Evolutionary conservation across 2,329 filamentous ascomycete genomes (phyloP).

Genomic region (Orbilia ellipsospora): DNA sequence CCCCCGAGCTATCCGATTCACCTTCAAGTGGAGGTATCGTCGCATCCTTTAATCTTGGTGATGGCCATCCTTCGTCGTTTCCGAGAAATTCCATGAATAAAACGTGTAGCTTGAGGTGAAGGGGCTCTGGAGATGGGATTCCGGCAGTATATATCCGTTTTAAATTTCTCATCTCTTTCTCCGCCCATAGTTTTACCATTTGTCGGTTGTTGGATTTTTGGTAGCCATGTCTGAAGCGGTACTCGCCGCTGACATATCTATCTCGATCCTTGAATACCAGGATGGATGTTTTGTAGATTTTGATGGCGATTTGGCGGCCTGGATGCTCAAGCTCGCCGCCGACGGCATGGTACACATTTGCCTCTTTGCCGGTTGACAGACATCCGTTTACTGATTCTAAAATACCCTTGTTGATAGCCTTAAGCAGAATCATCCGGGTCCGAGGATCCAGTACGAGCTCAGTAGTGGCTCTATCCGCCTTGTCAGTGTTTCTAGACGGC

Average conservation of each 20-base stretch:
- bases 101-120: slow-evolving; percentile 91
- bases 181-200: slow-evolving; percentile 98
- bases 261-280: slow-evolving; percentile 98
- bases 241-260: slow-evolving; percentile 94
- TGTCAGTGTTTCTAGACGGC: slow-evolving; percentile 75
- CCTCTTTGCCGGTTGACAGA: slow-evolving; percentile 95
- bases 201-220: slow-evolving; percentile 94
- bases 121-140: slow-evolving; percentile 89
- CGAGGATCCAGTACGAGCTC: slow-evolving; percentile 95
- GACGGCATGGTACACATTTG: slow-evolving; percentile 95
- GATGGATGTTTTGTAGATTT: slow-evolving; percentile 99
- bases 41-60: slow-evolving; percentile 89
- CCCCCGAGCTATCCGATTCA: slow-evolving; percentile 67
- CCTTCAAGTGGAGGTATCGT: slow-evolving; percentile 70
- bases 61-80: slow-evolving; percentile 84
- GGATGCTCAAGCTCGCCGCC: slow-evolving; percentile 66
- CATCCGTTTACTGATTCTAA: slow-evolving; percentile 94
- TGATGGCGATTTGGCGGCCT: slow-evolving; percentile 79
- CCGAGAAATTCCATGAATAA: slow-evolving; percentile 95
- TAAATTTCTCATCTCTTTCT: slow-evolving; percentile 97
- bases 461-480: slow-evolving; percentile 89
- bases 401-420: slow-evolving; percentile 92
- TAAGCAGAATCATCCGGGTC: slow-evolving; percentile 92
- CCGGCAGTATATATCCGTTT: slow-evolving; percentile 83
- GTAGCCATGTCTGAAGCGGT: slow-evolving; percentile 87